phyloP scores from a whole-genome alignment of 169 alveolate species.

The Cryptosporidium parvum region DNA sequence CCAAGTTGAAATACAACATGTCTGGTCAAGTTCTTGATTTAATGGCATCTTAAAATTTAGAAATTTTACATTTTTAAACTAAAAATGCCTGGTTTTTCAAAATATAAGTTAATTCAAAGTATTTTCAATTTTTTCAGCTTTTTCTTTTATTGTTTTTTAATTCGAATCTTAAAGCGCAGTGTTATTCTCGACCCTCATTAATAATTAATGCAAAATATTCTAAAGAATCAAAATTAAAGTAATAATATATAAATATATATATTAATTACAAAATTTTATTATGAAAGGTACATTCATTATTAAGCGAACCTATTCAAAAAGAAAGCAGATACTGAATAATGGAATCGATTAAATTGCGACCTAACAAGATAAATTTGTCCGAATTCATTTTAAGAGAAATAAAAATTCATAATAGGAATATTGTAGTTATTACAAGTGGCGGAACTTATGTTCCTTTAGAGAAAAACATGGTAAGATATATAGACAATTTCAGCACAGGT shows the following conservation, averaged over 20 bases:
- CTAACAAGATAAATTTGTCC: background rate
- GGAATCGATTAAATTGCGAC: background rate
- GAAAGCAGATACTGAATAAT: background rate
- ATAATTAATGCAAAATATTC: background rate
- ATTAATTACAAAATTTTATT: too few relatives aligned
- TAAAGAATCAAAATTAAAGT: too few relatives aligned
- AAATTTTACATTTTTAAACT: background rate
- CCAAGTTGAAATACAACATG: conserved; percentile 69
- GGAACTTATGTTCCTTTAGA: conserved; percentile 92
- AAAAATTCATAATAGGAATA: conserved; percentile 12
- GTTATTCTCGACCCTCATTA: background rate
- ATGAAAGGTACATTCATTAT: background rate
- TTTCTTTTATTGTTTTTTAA: background rate
- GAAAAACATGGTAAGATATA: conserved; percentile 84
- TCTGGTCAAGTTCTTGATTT: conserved; percentile 1
- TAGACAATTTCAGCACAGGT: conserved; percentile 91
- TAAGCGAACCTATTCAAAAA: background rate
- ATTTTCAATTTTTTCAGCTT: background rate
- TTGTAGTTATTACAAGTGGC: conserved; percentile 89
- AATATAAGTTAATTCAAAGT: background rate
- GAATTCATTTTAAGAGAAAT: conserved; percentile 13
- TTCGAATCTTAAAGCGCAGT: background rate
- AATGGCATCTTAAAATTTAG: conserved; percentile 3
- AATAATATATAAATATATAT: too few relatives aligned
- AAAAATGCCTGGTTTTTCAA: background rate